These are phyloP conservation scores for Penicillium longicatenatum DNA, from an alignment of 495 filamentous ascomycete species.

Conservation along the genomic window DNA sequence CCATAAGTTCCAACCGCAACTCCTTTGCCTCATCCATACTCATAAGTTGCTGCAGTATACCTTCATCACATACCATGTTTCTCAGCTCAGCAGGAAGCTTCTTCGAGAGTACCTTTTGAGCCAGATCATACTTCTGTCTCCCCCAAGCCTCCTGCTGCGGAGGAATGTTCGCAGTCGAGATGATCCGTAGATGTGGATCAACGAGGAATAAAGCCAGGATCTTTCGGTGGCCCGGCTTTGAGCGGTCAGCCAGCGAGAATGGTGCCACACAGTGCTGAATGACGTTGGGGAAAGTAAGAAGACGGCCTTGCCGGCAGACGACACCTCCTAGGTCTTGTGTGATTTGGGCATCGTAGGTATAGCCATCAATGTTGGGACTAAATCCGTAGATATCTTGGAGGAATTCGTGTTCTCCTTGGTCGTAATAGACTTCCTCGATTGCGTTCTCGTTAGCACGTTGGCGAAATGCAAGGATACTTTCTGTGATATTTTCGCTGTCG, in stretches of 20 bases:
- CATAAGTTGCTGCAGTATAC: constrained; percentile 35
- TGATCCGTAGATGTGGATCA: constrained; percentile 52
- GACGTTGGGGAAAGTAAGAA: constrained; percentile 37
- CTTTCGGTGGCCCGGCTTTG: constrained; percentile 55
- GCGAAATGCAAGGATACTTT: constrained; percentile 54
- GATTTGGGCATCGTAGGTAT: constrained; percentile 7
- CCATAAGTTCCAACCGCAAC: constrained; percentile 51
- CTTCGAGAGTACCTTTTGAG: not conserved
- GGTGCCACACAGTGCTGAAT: constrained; percentile 55
- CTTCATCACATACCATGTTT: constrained; percentile 10
- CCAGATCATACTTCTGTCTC: constrained; percentile 12
- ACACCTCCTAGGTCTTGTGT: constrained; percentile 44
- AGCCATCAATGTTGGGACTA: constrained; percentile 8
- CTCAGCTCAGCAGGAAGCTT: constrained; percentile 16
- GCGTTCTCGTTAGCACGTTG: constrained; percentile 27
- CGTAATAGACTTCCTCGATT: constrained; percentile 16
- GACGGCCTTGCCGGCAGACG: constrained; percentile 28
- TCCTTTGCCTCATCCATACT: constrained; percentile 45
- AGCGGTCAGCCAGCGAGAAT: constrained; percentile 49
- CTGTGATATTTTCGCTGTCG: constrained; percentile 61
- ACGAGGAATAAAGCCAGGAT: constrained; percentile 61
- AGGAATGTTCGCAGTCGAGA: constrained; percentile 58
- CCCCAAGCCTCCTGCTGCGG: constrained; percentile 51
- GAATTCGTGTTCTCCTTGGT: constrained; percentile 29
- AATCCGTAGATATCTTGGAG: constrained; percentile 32